Conservation (phyloP, 139 green algal species). For the Chlamydomonas sp. region DNA sequence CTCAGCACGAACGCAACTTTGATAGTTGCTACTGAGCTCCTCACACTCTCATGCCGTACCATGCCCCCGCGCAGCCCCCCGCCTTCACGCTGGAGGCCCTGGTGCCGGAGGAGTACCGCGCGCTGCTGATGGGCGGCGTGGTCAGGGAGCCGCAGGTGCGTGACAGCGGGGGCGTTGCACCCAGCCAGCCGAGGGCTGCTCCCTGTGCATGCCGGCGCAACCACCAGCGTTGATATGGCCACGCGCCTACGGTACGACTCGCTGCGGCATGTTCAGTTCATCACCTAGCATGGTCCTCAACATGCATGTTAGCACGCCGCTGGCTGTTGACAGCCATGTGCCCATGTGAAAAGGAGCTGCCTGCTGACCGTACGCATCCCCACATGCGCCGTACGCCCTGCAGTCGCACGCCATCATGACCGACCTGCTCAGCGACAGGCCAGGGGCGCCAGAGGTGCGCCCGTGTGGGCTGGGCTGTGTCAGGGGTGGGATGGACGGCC, state of each 20-base stretch:
- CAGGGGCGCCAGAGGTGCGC: conserved; percentile 20
- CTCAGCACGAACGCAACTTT: too few species aligned
- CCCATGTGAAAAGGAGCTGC: not conserved
- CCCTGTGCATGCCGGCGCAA: not conserved
- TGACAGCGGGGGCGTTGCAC: not conserved
- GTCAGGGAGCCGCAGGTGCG: conserved; percentile 33
- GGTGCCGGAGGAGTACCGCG: conserved; percentile 24
- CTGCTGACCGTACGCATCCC: not conserved
- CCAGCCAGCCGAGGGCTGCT: not conserved
- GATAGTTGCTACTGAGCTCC: too few species aligned
- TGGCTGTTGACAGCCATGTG: too few species aligned
- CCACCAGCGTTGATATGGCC: too few species aligned
- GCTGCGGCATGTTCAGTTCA: too few species aligned
- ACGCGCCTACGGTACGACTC: too few species aligned
- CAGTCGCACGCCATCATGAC: conserved; percentile 40
- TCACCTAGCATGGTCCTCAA: too few species aligned
- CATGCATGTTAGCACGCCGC: too few species aligned
- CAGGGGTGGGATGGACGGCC: not conserved
- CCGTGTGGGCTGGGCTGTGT: not conserved
- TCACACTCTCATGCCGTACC: not conserved
- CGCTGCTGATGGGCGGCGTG: conserved; percentile 31
- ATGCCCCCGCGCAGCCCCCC: not conserved
- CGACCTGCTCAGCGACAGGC: conserved; percentile 29
- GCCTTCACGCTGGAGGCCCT: conserved; percentile 29
- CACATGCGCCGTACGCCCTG: not conserved